A percentile compares a stretch with the other conserved stretches of the same genome.
Conservation (phyloP, 164 flowering plant genomes). For the Tetracentron sinense region DNA sequence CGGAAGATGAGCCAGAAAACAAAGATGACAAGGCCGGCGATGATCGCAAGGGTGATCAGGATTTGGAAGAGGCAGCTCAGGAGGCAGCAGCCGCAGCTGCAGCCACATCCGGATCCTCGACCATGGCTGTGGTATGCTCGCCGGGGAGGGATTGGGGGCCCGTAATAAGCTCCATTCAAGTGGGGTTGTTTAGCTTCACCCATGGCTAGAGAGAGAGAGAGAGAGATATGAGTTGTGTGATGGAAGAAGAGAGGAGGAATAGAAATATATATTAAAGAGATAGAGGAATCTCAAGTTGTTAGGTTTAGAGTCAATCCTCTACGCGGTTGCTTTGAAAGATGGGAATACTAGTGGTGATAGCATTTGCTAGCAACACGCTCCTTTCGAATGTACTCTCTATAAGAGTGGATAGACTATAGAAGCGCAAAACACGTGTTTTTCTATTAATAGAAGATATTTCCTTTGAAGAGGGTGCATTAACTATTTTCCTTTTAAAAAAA, state of each 20-base stretch:
- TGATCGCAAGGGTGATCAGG: constrained; percentile 11
- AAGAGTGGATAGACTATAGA: no score
- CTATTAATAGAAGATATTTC: no score
- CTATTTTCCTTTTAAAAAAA: no score
- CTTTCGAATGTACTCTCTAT: no score
- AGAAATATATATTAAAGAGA: background rate
- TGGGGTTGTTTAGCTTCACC: constrained; percentile 17
- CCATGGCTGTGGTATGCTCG: constrained; percentile 27
- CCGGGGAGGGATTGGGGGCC: constrained; percentile 42
- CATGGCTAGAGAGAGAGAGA: constrained; percentile 8
- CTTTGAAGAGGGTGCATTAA: no score
- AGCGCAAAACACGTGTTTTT: no score
- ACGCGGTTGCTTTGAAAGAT: no score
- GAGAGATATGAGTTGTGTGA: background rate
- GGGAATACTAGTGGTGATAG: no score
- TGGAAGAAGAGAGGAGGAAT: background rate
- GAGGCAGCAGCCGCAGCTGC: constrained; percentile 28
- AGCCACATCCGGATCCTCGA: constrained; percentile 21
- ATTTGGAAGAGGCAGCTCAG: constrained; percentile 23
- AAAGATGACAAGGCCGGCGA: constrained; percentile 8
- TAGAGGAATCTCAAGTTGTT: background rate
- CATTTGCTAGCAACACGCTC: no score
- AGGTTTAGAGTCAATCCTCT: no score
- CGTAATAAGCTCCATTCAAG: constrained; percentile 40
- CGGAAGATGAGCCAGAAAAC: constrained; percentile 14